A percentile compares a stretch with the other conserved stretches of the same genome.
Evolutionary conservation across 768 basidiomycete genomes (phyloP).

Genomic region (Clavulina sp.): DNA sequence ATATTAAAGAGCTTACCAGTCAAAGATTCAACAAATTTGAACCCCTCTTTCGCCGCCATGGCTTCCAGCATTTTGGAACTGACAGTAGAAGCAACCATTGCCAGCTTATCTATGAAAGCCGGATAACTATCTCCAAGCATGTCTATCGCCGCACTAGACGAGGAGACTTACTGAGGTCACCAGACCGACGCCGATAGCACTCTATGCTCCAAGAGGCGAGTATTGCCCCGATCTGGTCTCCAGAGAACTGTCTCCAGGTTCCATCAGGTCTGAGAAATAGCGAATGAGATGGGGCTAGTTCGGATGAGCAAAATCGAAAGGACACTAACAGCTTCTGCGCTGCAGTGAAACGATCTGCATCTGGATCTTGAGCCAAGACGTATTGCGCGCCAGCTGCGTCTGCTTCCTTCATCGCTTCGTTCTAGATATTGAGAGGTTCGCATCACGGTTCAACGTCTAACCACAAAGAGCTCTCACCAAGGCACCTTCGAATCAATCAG

Average conservation of each 20-base stretch:
- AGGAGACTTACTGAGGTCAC: conserved; percentile 25
- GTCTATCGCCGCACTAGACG: not conserved
- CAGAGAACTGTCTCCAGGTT: conserved; percentile 56
- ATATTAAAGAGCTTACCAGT: conserved; percentile 40
- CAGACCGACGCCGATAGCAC: conserved; percentile 26
- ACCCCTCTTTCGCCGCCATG: conserved; percentile 60
- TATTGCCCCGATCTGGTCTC: conserved; percentile 60
- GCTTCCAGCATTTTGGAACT: conserved; percentile 78
- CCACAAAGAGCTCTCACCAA: not conserved
- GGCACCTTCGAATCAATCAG: not conserved
- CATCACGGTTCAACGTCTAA: not conserved
- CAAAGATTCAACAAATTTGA: conserved; percentile 69
- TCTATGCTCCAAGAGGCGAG: conserved; percentile 29
- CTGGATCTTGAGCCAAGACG: conserved; percentile 80
- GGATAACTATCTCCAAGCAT: not conserved
- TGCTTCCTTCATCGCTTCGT: conserved; percentile 52
- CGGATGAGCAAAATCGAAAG: not conserved
- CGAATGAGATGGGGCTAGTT: not conserved
- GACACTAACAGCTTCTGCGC: conserved; percentile 42
- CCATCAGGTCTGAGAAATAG: conserved; percentile 26
- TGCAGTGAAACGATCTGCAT: conserved; percentile 67
- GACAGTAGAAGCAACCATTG: conserved; percentile 79
- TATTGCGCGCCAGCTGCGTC: conserved; percentile 33
- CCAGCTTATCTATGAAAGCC: conserved; percentile 36
- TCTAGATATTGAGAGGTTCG: conserved; percentile 23